A percentile compares a stretch with the other conserved stretches of the same genome.
Evolutionary conservation across 129 eudicot genomes (phyloP).

Genomic region (Logfia minima): DNA sequence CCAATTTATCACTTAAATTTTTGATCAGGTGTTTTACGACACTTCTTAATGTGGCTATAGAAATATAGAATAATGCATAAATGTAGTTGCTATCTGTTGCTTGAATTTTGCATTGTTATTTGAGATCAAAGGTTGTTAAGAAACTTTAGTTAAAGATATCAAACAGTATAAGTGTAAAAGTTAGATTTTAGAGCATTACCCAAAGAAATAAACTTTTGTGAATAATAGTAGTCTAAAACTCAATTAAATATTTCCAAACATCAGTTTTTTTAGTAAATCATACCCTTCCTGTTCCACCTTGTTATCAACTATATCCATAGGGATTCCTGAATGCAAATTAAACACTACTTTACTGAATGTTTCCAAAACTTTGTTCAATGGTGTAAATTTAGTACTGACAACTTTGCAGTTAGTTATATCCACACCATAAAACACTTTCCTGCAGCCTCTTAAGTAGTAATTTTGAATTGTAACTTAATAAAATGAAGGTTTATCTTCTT

Average conservation of each 20-base stretch:
- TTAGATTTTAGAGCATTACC: background rate
- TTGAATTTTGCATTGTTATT: background rate
- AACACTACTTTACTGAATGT: background rate
- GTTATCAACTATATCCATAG: background rate
- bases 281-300: background rate
- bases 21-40: conserved; percentile 3
- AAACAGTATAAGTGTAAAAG: background rate
- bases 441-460: conserved; percentile 6
- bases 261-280: background rate
- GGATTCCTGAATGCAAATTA: background rate
- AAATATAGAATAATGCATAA: background rate
- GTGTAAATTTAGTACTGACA: background rate
- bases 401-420: background rate
- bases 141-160: background rate
- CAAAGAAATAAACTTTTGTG: background rate
- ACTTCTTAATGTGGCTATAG: background rate
- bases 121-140: background rate
- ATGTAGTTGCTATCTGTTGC: background rate
- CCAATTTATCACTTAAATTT: background rate
- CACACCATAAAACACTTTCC: background rate
- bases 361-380: background rate
- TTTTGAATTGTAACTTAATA: background rate
- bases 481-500: background rate
- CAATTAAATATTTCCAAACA: background rate
- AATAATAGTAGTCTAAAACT: background rate